These are phyloP conservation scores for Rhypophila decipiens DNA, from an alignment of 495 filamentous ascomycete species.

Conservation along the genomic window DNA sequence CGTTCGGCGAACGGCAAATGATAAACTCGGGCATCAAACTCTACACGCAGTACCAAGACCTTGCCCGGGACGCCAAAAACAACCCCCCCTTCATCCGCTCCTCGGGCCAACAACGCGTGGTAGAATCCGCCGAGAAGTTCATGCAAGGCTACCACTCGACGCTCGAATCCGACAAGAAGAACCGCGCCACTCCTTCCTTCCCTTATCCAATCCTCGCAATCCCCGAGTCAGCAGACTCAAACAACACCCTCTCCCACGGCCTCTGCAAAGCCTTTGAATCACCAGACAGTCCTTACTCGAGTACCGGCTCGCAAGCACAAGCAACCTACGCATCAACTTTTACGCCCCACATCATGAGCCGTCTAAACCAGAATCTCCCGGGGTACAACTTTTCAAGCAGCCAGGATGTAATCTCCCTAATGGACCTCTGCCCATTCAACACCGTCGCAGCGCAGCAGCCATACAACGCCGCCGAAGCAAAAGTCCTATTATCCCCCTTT, in stretches of 20 bases:
- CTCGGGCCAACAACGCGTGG: slow-evolving; percentile 62
- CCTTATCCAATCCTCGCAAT: slow-evolving; percentile 59
- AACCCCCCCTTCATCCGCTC: slow-evolving; percentile 64
- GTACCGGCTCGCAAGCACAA: slow-evolving; percentile 45
- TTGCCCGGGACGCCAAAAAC: slow-evolving; percentile 35
- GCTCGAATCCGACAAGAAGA: slow-evolving; percentile 36
- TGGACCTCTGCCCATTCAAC: slow-evolving; percentile 82
- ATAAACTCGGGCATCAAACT: slow-evolving; percentile 66
- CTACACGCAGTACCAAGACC: slow-evolving; percentile 59
- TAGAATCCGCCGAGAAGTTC: slow-evolving; percentile 67
- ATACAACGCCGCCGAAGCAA: slow-evolving; percentile 20
- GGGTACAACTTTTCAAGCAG: slow-evolving; percentile 50
- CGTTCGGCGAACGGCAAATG: slow-evolving; percentile 67
- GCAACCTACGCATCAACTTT: slow-evolving; percentile 50
- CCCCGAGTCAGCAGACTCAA: slow-evolving; percentile 52
- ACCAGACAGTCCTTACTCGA: slow-evolving; percentile 32
- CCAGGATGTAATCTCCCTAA: slow-evolving; percentile 57
- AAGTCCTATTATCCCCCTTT: slow-evolving; percentile 49
- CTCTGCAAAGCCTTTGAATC: slow-evolving; percentile 60
- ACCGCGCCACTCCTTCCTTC: slow-evolving; percentile 25
- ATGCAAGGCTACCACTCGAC: slow-evolving; percentile 62
- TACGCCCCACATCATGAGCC: slow-evolving; percentile 50
- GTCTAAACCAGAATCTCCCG: slow-evolving; percentile 56
- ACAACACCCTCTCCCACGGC: slow-evolving; percentile 72
- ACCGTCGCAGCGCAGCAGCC: slow-evolving; percentile 46